Evolutionary conservation across 164 flowering plant genomes (phyloP).

Genomic region (Tetracentron sinense): DNA sequence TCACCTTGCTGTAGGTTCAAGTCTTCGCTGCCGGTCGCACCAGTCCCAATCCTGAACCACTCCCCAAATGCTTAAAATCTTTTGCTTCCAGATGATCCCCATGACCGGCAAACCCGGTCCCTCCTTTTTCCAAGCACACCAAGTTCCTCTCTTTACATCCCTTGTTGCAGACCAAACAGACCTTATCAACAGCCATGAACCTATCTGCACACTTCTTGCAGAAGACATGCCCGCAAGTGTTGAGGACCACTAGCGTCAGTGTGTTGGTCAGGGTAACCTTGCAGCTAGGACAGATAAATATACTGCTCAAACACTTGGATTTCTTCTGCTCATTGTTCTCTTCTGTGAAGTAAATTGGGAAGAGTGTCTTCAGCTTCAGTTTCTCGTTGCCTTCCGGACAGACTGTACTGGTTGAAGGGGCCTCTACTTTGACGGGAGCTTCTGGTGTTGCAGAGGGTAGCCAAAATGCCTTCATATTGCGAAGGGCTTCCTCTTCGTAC

Average conservation of each 20-base stretch:
- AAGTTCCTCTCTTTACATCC: conserved; percentile 69
- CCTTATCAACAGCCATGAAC: conserved; percentile 78
- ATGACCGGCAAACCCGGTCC: conserved; percentile 91
- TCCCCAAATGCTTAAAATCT: conserved; percentile 91
- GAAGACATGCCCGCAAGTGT: conserved; percentile 85
- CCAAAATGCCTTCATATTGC: conserved; percentile 98
- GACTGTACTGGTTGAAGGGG: conserved; percentile 59
- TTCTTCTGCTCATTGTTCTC: conserved; percentile 48
- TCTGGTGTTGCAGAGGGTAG: conserved; percentile 97
- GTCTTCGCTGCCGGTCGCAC: conserved; percentile 85
- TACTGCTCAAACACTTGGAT: conserved; percentile 37
- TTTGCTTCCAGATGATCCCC: conserved; percentile 74
- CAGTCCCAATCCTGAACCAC: conserved; percentile 83
- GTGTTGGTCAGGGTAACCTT: conserved; percentile 80
- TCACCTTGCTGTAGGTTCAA: too few species aligned
- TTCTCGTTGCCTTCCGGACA: conserved; percentile 96
- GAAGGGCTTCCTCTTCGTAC: conserved; percentile 91
- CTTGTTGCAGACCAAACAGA: conserved; percentile 70
- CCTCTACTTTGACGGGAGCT: conserved; percentile 70
- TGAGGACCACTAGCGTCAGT: conserved; percentile 64
- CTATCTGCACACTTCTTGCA: conserved; percentile 88
- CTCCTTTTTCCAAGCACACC: conserved; percentile 71
- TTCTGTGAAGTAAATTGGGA: conserved; percentile 68
- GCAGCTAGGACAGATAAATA: conserved; percentile 85
- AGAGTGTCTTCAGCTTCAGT: conserved; percentile 76